Conservation (phyloP, 306 rosid genomes). For the Gleditsia sinensis region DNA sequence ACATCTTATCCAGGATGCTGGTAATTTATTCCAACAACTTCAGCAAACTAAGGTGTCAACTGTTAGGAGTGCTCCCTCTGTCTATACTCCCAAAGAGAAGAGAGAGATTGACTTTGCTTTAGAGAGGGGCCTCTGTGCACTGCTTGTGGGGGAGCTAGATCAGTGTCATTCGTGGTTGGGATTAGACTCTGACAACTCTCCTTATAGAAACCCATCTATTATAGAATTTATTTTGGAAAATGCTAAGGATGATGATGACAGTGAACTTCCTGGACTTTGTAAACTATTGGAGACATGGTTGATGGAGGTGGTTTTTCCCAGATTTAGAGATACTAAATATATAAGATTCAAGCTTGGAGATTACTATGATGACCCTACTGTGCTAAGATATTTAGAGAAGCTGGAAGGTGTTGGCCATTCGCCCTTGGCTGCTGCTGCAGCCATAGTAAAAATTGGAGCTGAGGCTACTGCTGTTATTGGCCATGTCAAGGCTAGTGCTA, state of each 20-base stretch:
- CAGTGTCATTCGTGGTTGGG: constrained; percentile 89
- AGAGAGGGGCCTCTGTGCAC: constrained; percentile 94
- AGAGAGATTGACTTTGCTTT: constrained; percentile 87
- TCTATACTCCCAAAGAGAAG: constrained; percentile 55
- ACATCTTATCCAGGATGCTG: constrained; percentile 90
- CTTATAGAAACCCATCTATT: constrained; percentile 77
- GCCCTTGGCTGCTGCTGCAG: constrained; percentile 98
- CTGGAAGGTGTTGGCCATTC: constrained; percentile 78
- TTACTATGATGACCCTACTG: constrained; percentile 90
- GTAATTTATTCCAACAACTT: constrained; percentile 87
- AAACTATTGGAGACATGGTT: constrained; percentile 90
- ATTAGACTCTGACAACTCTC: constrained; percentile 71
- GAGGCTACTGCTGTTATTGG: constrained; percentile 95
- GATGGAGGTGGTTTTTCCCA: constrained; percentile 90
- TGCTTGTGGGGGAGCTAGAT: constrained; percentile 93
- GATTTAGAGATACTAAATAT: constrained; percentile 84
- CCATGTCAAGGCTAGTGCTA: constrained; percentile 80
- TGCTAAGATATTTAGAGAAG: constrained; percentile 83
- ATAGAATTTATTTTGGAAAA: constrained; percentile 77
- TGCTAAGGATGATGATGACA: constrained; percentile 73
- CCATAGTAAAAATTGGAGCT: constrained; percentile 88
- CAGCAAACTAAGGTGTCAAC: constrained; percentile 77
- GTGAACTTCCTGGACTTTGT: constrained; percentile 95
- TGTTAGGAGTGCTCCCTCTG: constrained; percentile 49
- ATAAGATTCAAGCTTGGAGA: constrained; percentile 81